A percentile compares a stretch with the other conserved stretches of the same genome.
Conservation (phyloP, 352 stramenopile species). For the Phytophthora rubi region DNA sequence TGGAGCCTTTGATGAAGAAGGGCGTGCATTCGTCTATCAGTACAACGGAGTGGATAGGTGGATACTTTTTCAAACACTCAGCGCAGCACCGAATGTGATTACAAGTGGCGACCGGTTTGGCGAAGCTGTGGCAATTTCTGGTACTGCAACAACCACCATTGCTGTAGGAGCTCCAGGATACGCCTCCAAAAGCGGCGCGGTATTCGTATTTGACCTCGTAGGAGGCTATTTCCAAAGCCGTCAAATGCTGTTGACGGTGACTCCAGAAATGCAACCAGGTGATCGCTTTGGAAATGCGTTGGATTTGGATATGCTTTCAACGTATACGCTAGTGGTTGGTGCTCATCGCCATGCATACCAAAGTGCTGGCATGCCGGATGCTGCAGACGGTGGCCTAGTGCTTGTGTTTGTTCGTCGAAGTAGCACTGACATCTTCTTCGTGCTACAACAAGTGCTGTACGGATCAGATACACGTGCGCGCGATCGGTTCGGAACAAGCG, state of each 20-base stretch:
- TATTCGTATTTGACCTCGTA: conserved; percentile 80
- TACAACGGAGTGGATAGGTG: conserved; percentile 55
- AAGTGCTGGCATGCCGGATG: conserved; percentile 29
- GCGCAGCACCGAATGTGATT: conserved; percentile 48
- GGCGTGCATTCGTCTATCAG: conserved; percentile 80
- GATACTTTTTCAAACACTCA: conserved; percentile 75
- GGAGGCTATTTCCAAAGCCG: conserved; percentile 66
- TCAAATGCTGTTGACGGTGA: conserved; percentile 63
- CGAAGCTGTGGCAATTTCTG: conserved; percentile 69
- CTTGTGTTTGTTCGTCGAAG: conserved; percentile 63
- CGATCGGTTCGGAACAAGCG: conserved; percentile 78
- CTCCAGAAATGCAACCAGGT: conserved; percentile 51
- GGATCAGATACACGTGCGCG: conserved; percentile 66
- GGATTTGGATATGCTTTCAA: conserved; percentile 75
- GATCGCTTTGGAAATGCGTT: conserved; percentile 77
- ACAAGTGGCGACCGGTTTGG: conserved; percentile 71
- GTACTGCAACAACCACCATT: conserved; percentile 51
- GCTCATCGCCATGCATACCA: conserved; percentile 52
- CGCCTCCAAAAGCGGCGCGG: conserved; percentile 50
- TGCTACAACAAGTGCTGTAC: conserved; percentile 68
- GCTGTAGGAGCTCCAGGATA: conserved; percentile 79
- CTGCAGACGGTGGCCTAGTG: conserved; percentile 50
- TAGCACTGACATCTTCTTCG: conserved; percentile 70
- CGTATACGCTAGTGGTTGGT: conserved; percentile 73
- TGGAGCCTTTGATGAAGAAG: conserved; percentile 58